Evolutionary conservation across 2,329 filamentous ascomycete genomes (phyloP).

Genomic region (Acephala macrosclerotiorum): DNA sequence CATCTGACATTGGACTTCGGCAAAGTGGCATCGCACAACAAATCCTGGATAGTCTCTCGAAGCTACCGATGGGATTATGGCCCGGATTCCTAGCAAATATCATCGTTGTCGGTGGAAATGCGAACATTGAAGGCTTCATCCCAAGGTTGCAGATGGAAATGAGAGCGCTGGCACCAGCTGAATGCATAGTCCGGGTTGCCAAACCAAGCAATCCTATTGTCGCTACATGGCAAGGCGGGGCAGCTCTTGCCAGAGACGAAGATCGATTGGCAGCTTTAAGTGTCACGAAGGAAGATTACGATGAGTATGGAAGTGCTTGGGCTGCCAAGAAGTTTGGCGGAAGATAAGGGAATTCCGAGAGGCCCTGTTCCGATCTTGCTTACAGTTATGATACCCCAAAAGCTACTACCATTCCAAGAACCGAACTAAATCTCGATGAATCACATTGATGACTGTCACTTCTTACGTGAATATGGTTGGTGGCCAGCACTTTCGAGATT

Average conservation of each 20-base stretch:
- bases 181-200: conserved; percentile 79
- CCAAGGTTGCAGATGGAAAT: conserved; percentile 80
- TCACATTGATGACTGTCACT: too few relatives aligned
- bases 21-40: conserved; percentile 84
- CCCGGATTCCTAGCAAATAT: conserved; percentile 86
- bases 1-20: conserved; percentile 82
- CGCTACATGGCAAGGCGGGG: conserved; percentile 87
- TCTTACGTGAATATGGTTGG: not conserved
- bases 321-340: conserved; percentile 73
- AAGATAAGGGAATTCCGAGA: conserved; percentile 18
- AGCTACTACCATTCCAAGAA: too few relatives aligned
- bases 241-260: conserved; percentile 73
- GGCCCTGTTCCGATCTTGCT: not conserved
- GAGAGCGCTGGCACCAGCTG: conserved; percentile 73
- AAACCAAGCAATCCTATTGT: conserved; percentile 76
- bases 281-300: conserved; percentile 90
- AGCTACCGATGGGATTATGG: conserved; percentile 82
- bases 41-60: conserved; percentile 79
- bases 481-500: too few relatives aligned
- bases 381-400: not conserved
- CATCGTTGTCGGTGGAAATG: conserved; percentile 86
- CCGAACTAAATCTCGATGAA: too few relatives aligned
- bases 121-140: conserved; percentile 80
- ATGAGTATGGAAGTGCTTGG: conserved; percentile 83
- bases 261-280: conserved; percentile 69